phyloP scores from a whole-genome alignment of 768 basidiomycete species.

The Boletus huronensis region DNA sequence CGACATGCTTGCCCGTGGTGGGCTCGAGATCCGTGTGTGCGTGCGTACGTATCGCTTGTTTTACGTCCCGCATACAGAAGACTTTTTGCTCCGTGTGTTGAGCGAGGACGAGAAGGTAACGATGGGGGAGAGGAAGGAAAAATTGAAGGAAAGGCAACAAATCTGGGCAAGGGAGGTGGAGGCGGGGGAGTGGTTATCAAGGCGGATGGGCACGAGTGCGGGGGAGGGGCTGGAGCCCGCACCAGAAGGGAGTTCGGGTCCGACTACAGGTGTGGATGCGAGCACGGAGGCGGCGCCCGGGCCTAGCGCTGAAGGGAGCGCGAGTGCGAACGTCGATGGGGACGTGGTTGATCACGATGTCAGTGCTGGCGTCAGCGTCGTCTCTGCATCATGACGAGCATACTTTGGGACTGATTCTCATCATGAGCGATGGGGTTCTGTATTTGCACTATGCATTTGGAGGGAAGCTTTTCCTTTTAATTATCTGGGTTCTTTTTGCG shows the following conservation, averaged over 20 bases:
- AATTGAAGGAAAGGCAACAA: constrained; percentile 10
- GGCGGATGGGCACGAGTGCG: neutral
- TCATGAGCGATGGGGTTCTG: neutral
- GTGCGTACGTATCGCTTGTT: constrained; percentile 26
- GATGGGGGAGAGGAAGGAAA: neutral
- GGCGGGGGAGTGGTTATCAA: constrained; percentile 12
- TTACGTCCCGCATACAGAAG: constrained; percentile 26
- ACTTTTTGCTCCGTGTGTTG: constrained; percentile 17
- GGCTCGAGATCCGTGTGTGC: constrained; percentile 82
- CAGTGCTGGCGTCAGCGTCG: neutral
- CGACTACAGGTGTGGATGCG: neutral
- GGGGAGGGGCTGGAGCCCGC: neutral
- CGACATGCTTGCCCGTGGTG: constrained; percentile 50
- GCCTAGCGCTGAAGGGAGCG: neutral
- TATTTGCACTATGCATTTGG: neutral
- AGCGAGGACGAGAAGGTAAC: constrained; percentile 7
- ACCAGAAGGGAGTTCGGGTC: neutral
- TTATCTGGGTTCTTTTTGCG: neutral
- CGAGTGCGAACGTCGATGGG: neutral
- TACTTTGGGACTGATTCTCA: neutral
- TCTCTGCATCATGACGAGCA: constrained; percentile 7
- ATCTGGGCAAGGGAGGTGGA: constrained; percentile 15
- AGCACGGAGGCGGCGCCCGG: neutral
- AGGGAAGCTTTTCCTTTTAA: neutral
- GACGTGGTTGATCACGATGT: neutral